Evolutionary conservation across 1,284 basidiomycete species (phyloP), one percentile per base, ranked within the genome.

Genomic region (Anthracocystis walkeri): DNA sequence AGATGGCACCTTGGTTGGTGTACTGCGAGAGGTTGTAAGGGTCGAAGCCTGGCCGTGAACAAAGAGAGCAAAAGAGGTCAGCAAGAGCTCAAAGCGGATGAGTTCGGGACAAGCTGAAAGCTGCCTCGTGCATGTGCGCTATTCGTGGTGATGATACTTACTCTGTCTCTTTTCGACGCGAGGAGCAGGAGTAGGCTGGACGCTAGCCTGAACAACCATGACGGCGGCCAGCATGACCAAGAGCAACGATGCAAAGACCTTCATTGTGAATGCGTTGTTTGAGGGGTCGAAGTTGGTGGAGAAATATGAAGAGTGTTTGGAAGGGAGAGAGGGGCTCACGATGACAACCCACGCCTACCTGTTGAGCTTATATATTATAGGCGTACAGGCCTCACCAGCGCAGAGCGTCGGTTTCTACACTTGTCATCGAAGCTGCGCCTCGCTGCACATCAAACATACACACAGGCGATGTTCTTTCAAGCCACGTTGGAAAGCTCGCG

Each of bases 21-120:
- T 67, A 72, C 48, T 72, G 69, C 27, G 59, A 58, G 29, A 63
- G 41, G 57, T 72, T 63, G 69, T 65, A 52, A 2, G 69, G 69
- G 57, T 72, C 60, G 50, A 72, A 70, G 48, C 41, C 69, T 72
- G 48, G 23, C 10, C 3, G 35, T 16, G 12, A 10, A 38, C 10
- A 38, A 38, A 12, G 14, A 11, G 27, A 21, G 11, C 11, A 23
- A 12, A 51, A 14, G 14, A 14, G 31, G 38, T 44, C n/a, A 23
- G 6, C 48, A 5, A 31, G 7, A 49, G 27, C 29, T 33, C 2
- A 11, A 27, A 25, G 21, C 12, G 7, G 8, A n/a, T 7, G 31
- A 21, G 10, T 20, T 4, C 3, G 27, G 25, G 18, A 11, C 27
- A 3, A 7, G 23, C 16, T 25, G 38, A 5, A 10, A 7, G 25